Evolutionary conservation across 2,329 filamentous ascomycete species (phyloP).

Genomic region (Neonectria punicea): DNA sequence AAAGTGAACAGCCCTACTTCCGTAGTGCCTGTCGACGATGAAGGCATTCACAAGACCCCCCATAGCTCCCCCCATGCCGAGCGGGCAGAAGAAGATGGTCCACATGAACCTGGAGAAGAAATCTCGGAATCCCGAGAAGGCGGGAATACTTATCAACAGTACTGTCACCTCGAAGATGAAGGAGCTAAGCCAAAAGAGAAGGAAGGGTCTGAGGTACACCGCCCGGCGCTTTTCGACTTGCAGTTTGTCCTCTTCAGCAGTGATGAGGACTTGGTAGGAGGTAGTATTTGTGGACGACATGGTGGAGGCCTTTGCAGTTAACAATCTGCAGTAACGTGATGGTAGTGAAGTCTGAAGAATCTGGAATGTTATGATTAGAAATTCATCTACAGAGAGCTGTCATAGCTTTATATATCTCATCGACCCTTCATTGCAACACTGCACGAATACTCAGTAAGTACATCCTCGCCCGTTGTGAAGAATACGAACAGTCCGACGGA

Average conservation of each 20-base stretch:
- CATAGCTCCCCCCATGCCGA: conserved; percentile 18
- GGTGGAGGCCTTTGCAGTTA: not conserved
- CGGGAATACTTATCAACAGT: conserved; percentile 15
- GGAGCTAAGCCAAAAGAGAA: conserved; percentile 25
- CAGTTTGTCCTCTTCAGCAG: conserved; percentile 4
- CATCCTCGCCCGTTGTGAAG: not conserved
- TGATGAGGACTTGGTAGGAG: conserved; percentile 12
- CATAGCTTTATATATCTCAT: not conserved
- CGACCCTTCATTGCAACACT: no score
- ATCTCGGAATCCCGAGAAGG: conserved; percentile 16
- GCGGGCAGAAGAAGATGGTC: conserved; percentile 19
- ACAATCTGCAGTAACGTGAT: not conserved
- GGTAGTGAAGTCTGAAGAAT: not conserved
- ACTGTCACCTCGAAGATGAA: conserved; percentile 24
- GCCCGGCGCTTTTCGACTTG: conserved; percentile 21
- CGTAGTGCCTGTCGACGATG: conserved; percentile 16
- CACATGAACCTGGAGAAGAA: conserved; percentile 17
- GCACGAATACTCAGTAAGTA: no score
- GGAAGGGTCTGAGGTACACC: conserved; percentile 20
- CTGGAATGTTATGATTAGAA: not conserved
- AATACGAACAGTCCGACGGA: not conserved
- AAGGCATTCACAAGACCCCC: conserved; percentile 13
- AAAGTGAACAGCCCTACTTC: conserved; percentile 13
- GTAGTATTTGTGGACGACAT: not conserved
- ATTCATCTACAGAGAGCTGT: not conserved